Percentiles rank a stretch among this genome's conserved stretches.
phyloP scores from a whole-genome alignment of 257 asterid genomes.

The Solanum neorickii region DNA sequence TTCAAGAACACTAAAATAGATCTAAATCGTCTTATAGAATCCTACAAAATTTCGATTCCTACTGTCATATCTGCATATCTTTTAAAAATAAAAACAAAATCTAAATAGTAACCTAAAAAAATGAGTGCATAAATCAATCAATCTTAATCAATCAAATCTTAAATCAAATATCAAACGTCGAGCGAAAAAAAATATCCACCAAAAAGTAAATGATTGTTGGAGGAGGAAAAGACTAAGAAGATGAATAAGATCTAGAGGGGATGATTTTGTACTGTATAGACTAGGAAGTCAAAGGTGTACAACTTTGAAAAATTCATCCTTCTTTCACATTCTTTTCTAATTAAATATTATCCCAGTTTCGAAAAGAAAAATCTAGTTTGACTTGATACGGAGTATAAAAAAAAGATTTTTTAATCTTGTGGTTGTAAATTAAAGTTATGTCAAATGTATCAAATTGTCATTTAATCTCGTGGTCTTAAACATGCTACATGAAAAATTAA shows the following conservation, averaged over 20 bases:
- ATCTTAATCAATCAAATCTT: background rate
- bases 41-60: rapidly evolving
- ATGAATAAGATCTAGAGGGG: background rate
- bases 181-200: background rate
- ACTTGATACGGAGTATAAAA: too few relatives aligned
- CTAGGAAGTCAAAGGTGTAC: background rate
- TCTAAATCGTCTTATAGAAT: too few relatives aligned
- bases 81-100: too few relatives aligned
- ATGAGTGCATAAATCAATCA: too few relatives aligned
- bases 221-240: background rate
- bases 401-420: too few relatives aligned
- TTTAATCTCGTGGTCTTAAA: too few relatives aligned
- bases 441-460: rapidly evolving
- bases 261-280: background rate
- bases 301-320: background rate
- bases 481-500: too few relatives aligned
- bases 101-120: background rate
- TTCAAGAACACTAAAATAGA: too few relatives aligned
- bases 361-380: rapidly evolving
- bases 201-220: background rate
- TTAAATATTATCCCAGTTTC: rapidly evolving
- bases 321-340: background rate
- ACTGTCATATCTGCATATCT: rapidly evolving
- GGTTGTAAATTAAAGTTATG: too few relatives aligned
- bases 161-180: background rate